Evolutionary conservation across 106 monocot species (phyloP), one percentile per base, ranked within the genome.

Genomic region (Narthecium ossifragum): DNA sequence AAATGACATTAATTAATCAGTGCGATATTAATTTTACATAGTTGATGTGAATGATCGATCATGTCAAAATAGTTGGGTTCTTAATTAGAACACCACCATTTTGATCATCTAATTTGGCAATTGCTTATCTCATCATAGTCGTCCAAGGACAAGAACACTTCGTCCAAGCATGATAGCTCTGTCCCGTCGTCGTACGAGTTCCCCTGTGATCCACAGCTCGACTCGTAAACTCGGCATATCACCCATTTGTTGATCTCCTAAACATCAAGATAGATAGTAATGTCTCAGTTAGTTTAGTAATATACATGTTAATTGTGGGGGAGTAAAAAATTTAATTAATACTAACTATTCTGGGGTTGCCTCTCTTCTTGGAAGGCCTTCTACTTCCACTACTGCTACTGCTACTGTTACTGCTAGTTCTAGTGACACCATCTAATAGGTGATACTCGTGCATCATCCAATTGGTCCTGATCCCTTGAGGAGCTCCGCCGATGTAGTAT

Each of bases 361-460:
- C 50, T 40, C 74, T 79, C 64, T 73, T 78, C 46, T 37, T 78
- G 10, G 69, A 60, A 34, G 68, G 27, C 37, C 59, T 80, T 21
- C 55, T 39, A 15, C 37, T 20, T 2, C 22, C 47, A 25, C 24
- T 55, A n/a, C 40, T 26, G 34, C 56, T 58, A 18, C 23, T 74
- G 25, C 26, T 68, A 14, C 20, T 59, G 28, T 21, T 59, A 22
- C 52, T 60, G 8, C 47, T 50, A 18, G 24, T 17, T 21, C 63
- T 33, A 26, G 18, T 27, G 9, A 32, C 31, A 13, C 48, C 34
- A 51, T 81, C 75, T 6, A 69, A 18, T 10, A 93, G 63, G 53
- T 85, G 81, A 80, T 73, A 92, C 64, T 92, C 92, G 41, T 88
- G 88, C 92, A 92, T 92, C 38, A 79, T 24, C 92, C 92, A 92